A percentile compares a stretch with the other conserved stretches of the same genome.
These are phyloP conservation scores for Raffaelea ambrosiae DNA, from an alignment of 2,329 filamentous ascomycete species.

Conservation along the genomic window DNA sequence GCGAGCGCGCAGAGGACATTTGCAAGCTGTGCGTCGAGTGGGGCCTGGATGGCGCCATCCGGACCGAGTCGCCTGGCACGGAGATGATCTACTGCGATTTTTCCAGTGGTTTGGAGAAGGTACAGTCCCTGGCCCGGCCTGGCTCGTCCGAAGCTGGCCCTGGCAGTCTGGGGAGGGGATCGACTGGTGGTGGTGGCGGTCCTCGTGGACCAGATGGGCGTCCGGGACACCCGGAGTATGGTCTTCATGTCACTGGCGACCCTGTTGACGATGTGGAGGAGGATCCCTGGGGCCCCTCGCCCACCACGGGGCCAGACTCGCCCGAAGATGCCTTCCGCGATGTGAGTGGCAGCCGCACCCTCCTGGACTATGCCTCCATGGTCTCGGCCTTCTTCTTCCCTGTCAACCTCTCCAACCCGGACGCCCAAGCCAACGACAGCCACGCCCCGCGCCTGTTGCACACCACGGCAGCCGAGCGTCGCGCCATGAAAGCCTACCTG, in stretches of 20 bases:
- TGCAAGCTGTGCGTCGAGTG: slow-evolving; percentile 8
- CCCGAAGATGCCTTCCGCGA: slow-evolving; percentile 6
- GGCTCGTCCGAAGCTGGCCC: background rate
- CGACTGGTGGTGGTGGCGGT: background rate
- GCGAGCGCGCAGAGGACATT: slow-evolving; percentile 3
- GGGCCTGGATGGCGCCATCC: slow-evolving; percentile 9
- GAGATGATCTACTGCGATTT: slow-evolving; percentile 10
- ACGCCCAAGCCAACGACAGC: background rate
- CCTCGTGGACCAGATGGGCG: background rate
- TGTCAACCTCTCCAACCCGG: slow-evolving; percentile 7
- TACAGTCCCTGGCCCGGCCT: slow-evolving; percentile 7
- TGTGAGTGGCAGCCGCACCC: slow-evolving; percentile 5
- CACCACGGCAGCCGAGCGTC: background rate
- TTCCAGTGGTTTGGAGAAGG: slow-evolving; percentile 7
- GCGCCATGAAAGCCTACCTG: slow-evolving; percentile 5
- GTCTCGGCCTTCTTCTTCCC: slow-evolving; percentile 9
- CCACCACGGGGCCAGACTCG: slow-evolving; percentile 1
- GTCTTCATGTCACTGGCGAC: background rate
- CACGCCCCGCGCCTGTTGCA: slow-evolving; percentile 2
- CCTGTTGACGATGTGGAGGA: too few relatives aligned
- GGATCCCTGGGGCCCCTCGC: background rate
- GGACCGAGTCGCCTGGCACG: slow-evolving; percentile 6
- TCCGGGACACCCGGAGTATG: background rate
- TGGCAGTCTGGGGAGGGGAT: too few relatives aligned
- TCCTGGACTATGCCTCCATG: slow-evolving; percentile 8